Conservation (phyloP, 805 yeast genomes). For the Myxozyma lipomycoides region DNA sequence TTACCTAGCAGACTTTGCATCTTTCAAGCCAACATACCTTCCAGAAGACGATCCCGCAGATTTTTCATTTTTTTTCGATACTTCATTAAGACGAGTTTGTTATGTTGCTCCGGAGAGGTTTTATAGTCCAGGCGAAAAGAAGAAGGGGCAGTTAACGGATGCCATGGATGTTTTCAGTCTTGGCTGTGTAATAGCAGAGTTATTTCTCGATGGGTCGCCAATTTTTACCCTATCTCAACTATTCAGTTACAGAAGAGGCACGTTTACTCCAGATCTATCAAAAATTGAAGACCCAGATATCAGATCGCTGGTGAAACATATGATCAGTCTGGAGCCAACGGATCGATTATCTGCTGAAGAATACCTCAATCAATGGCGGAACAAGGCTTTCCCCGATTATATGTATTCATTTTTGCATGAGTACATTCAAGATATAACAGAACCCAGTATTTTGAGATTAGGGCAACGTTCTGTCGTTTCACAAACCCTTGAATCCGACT, state of each 20-base stretch:
- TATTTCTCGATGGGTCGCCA: slow-evolving; percentile 81
- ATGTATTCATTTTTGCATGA: slow-evolving; percentile 54
- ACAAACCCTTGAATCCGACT: slow-evolving; percentile 46
- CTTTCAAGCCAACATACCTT: slow-evolving; percentile 73
- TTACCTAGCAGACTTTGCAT: slow-evolving; percentile 75
- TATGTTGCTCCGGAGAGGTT: slow-evolving; percentile 95
- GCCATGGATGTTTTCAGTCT: slow-evolving; percentile 66
- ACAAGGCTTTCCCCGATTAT: slow-evolving; percentile 27
- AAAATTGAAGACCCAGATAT: slow-evolving; percentile 51
- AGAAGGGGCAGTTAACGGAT: slow-evolving; percentile 43
- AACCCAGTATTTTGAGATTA: slow-evolving; percentile 20
- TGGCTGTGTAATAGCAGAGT: slow-evolving; percentile 82
- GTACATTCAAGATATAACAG: slow-evolving; percentile 50
- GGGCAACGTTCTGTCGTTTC: slow-evolving; percentile 26
- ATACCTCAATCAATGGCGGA: slow-evolving; percentile 46
- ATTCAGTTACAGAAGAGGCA: slow-evolving; percentile 72
- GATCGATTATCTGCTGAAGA: slow-evolving; percentile 55
- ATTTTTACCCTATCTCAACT: slow-evolving; percentile 81
- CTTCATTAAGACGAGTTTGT: slow-evolving; percentile 79
- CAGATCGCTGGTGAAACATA: slow-evolving; percentile 50
- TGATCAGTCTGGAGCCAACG: slow-evolving; percentile 62
- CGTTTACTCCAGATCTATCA: slow-evolving; percentile 59
- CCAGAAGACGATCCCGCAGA: slow-evolving; percentile 94
- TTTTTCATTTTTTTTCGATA: slow-evolving; percentile 87
- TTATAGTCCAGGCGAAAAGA: slow-evolving; percentile 33